phyloP scores from a whole-genome alignment of 805 yeast species.

The Candida gorgasii region DNA sequence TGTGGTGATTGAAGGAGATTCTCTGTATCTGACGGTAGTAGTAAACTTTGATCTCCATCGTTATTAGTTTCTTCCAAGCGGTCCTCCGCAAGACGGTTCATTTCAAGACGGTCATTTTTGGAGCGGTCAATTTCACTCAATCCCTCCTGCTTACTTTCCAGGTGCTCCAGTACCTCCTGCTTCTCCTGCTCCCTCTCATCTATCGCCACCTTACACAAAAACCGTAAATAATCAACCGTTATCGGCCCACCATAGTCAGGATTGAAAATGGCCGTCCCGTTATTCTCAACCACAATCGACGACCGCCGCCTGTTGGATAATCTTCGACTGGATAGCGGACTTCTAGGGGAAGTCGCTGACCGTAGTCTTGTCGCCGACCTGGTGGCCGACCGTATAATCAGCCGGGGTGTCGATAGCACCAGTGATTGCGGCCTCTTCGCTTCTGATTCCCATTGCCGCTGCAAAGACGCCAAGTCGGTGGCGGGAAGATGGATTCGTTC shows the following conservation, averaged over 20 bases:
- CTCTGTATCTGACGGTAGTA: conserved; percentile 7
- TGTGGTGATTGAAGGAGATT: conserved; percentile 4
- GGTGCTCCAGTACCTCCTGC: background rate
- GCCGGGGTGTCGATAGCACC: conserved; percentile 5
- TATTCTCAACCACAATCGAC: conserved; percentile 23
- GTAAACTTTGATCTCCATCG: conserved; percentile 2
- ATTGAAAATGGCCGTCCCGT: conserved; percentile 27
- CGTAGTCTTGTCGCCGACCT: conserved; percentile 8
- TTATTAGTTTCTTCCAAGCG: no score
- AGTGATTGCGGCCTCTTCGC: background rate
- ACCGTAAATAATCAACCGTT: conserved; percentile 37
- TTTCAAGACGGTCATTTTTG: background rate
- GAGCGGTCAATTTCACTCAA: background rate
- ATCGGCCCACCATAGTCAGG: conserved; percentile 36
- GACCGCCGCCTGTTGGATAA: conserved; percentile 30
- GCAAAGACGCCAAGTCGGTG: conserved; percentile 9
- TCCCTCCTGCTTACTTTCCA: background rate
- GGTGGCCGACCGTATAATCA: conserved; percentile 6
- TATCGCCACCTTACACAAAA: conserved; percentile 31
- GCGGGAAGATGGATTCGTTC: conserved; percentile 9
- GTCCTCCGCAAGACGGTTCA: no score
- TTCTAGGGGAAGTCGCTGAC: background rate
- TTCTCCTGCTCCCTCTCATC: conserved; percentile 11
- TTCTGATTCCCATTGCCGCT: conserved; percentile 7
- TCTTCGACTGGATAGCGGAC: conserved; percentile 17